Base-by-base conservation (phyloP, 345 rosid genomes). In the Atalantia buxifolia region DNA sequence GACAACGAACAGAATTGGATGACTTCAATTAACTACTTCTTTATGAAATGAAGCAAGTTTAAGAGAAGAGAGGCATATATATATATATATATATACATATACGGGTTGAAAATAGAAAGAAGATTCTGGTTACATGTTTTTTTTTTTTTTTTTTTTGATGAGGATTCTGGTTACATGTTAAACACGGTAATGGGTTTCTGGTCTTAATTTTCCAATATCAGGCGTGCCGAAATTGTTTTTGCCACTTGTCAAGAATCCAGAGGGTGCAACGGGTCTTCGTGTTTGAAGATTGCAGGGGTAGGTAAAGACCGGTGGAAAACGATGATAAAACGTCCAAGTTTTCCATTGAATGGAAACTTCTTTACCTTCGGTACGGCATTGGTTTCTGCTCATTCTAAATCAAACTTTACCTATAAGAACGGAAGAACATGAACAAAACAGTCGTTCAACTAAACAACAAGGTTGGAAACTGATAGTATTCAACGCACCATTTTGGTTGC, bases 221-320 rank as follows among this genome's bases (percentile, higher is more conserved):
- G 27, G 6, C 4, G 24, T 13, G 56, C 42, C 0, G 64, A 35
- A 48, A 66, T 1, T 4, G 30, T 48, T 48, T 48, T 50, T 36
- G 24, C 50, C 69, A 61, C 13, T 40, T 28, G 63, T 67, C 61
- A 69, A 42, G 28, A 18, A 28, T 38, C 45, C 73, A 36, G 9
- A 13, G 59, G 67, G 28, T 53, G 76, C n/a, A 38, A 25, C 19
- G 42, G 22, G 35, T 40, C 33, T 1, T 24, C 57, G 50, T 7
- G 25, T 61, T 79, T 66, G 69, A 79, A 65, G 33, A 78, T 27
- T 71, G 21, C 27, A 66, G 55, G 6, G 35, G 35, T 28, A 63
- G 66, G 66, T 63, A 14, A 45, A 45, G 18, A 45, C 18, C 50
- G 18, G 50, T 45, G 50, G 4, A 42, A 10, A 2, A 10, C 16